These are phyloP conservation scores for Micractinium sp. DNA, from an alignment of 139 green algal genomes.

Conservation along the genomic window DNA sequence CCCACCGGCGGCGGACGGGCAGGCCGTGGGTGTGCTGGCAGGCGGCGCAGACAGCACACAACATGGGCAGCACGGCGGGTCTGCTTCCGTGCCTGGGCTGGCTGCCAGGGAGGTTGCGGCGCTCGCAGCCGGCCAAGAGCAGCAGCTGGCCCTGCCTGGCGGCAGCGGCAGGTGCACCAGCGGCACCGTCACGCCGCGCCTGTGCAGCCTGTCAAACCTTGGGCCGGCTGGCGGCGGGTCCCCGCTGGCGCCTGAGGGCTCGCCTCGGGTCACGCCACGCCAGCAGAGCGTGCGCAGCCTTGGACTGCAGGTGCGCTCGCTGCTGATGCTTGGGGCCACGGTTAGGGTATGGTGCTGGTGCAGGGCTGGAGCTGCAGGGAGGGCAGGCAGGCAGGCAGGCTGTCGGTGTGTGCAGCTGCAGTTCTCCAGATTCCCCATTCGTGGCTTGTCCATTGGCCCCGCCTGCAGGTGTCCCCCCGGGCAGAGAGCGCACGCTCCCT, in stretches of 20 bases:
- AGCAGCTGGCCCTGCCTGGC: background rate
- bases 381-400: background rate
- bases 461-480: background rate
- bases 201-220: conserved; percentile 5
- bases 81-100: too few species aligned
- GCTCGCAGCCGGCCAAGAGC: background rate
- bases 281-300: background rate
- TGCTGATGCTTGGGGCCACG: background rate
- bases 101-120: too few species aligned
- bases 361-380: background rate
- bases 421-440: too few species aligned
- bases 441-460: background rate
- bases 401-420: background rate
- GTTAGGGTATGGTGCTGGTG: background rate
- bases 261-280: background rate
- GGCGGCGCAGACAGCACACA: background rate
- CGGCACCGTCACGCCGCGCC: conserved; percentile 4
- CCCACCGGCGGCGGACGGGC: background rate
- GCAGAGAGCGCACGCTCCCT: background rate
- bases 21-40: background rate
- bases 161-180: background rate
- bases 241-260: background rate
- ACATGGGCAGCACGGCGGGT: background rate
- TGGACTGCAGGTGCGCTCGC: background rate
- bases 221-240: background rate